phyloP scores from a whole-genome alignment of 305 asterid species.

The Fraxinus sp. region DNA sequence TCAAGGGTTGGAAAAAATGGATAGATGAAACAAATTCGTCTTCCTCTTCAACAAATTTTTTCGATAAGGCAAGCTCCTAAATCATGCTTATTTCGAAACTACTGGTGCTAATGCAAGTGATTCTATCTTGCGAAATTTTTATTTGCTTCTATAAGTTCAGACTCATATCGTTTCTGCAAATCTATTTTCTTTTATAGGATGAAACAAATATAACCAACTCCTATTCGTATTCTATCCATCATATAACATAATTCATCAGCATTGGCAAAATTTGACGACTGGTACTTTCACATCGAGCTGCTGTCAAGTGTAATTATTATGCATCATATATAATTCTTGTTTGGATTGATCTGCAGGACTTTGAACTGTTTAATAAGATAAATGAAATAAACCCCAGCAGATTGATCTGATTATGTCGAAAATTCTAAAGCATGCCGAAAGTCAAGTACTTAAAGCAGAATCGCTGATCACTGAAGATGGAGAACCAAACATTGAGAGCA shows the following conservation, averaged over 20 bases:
- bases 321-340: not conserved
- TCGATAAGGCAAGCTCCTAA: slow-evolving; percentile 38
- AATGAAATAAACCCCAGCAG: slow-evolving; percentile 30
- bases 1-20: slow-evolving; percentile 24
- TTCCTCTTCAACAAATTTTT: slow-evolving; percentile 22
- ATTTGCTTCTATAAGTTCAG: not conserved
- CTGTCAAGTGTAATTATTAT: not conserved
- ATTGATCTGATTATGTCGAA: slow-evolving; percentile 46
- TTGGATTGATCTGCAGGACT: slow-evolving; percentile 29
- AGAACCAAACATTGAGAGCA: slow-evolving; percentile 45
- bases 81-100: not conserved
- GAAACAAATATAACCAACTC: not conserved
- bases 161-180: not conserved
- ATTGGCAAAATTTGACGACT: not conserved
- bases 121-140: not conserved
- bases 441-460: slow-evolving; percentile 35
- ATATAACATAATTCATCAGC: not conserved
- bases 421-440: slow-evolving; percentile 46
- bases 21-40: slow-evolving; percentile 6
- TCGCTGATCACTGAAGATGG: slow-evolving; percentile 45
- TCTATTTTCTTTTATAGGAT: not conserved
- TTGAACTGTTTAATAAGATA: slow-evolving; percentile 25
- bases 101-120: too few species aligned
- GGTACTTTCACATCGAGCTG: not conserved
- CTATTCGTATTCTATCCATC: not conserved